Base-by-base conservation (phyloP, 257 asterid genomes). In the Forsythia suspensa region DNA sequence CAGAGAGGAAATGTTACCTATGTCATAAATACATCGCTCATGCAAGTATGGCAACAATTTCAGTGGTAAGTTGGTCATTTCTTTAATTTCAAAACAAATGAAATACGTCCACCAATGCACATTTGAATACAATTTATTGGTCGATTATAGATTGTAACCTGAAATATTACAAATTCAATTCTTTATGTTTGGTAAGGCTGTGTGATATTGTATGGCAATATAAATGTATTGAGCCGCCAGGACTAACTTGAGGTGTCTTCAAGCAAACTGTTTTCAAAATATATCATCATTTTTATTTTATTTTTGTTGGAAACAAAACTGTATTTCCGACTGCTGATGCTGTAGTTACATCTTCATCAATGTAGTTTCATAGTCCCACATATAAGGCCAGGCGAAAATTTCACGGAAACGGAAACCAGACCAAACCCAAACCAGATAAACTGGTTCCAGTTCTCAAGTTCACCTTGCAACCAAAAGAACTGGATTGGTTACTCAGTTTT, bases 181-280 rank as follows among this genome's bases (percentile, higher is more conserved):
- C 8, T 18, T n/a, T 40, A 71, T 40, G 38, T 41, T n/a, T 21
- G 59, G 76, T 44, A 24, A 44, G 37, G 55, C 57, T 3, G 3
- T n/a, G 37, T 69, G 42, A 21, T 8, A 70, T 20, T 1, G 39
- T 15, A 48, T 24, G 20, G 20, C 57, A 40, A 52, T 40, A 37
- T 8, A 40, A 55, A 40, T 72, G 57, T 8, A 57, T 11, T 24
- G 42, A 13, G 16, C 4, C 70, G 8, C 44, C 2, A 43, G 20
- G 69, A 36, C 18, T 38, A 29, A 21, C 21, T 40, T 38, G 57
- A 18, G 67, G 38, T 70, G 3, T 44, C 67, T 66, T 42, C 68
- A 77, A 46, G 67, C 20, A 70, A 77, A 69, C 41, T 46, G 68
- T 68, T 20, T 44, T 34, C 38, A 52, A 69, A 73, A 63, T 70